Percentiles rank a stretch among this genome's conserved stretches.
Evolutionary conservation across 179 eudicot species (phyloP).

Genomic region (Beta lomatogona): DNA sequence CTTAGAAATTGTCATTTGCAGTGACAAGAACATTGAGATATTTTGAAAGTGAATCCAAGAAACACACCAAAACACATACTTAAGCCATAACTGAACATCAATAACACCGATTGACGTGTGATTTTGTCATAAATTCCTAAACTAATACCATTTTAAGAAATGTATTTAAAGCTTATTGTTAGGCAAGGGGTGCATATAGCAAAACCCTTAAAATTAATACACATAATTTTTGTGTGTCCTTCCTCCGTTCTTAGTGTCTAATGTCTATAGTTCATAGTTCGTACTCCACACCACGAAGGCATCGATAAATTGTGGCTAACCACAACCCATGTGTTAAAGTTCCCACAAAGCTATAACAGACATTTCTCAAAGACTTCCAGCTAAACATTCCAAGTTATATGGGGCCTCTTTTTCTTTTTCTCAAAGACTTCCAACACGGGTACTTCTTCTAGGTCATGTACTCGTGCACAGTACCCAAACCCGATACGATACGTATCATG

Average conservation of each 20-base stretch:
- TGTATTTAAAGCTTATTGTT: too few species aligned
- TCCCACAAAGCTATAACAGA: neutral
- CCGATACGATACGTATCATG: too few species aligned
- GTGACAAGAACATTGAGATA: neutral
- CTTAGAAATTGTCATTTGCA: neutral
- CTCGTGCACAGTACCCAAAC: too few species aligned
- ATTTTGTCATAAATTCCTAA: too few species aligned
- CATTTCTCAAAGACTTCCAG: neutral
- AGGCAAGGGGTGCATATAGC: too few species aligned
- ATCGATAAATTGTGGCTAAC: neutral
- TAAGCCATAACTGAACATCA: too few species aligned
- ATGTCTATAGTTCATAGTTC: neutral
- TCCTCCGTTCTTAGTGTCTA: too few species aligned
- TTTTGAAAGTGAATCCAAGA: constrained; percentile 4
- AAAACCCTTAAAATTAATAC: neutral
- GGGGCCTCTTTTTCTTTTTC: neutral
- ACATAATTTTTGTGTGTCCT: neutral
- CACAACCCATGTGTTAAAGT: neutral
- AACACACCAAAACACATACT: neutral
- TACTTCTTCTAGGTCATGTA: too few species aligned
- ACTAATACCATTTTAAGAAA: too few species aligned
- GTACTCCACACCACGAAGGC: neutral
- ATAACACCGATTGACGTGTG: too few species aligned
- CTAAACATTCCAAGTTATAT: neutral
- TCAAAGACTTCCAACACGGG: too few species aligned